Percentiles rank a stretch among this genome's conserved stretches.
Evolutionary conservation across 2,329 filamentous ascomycete species (phyloP).

Genomic region (Fusarium phyllophilum): DNA sequence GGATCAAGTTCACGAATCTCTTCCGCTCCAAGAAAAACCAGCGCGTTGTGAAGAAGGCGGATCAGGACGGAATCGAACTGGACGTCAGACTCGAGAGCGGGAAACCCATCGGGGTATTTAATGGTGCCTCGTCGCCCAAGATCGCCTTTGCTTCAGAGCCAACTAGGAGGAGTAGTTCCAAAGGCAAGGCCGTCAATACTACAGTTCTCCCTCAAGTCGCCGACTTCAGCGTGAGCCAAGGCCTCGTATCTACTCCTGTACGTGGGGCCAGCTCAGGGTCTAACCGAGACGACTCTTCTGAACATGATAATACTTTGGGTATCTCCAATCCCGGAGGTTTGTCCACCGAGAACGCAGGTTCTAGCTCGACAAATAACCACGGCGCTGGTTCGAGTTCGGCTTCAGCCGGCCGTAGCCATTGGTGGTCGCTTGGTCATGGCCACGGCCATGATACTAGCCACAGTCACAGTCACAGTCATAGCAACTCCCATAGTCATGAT

Average conservation of each 20-base stretch:
- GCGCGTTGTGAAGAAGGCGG: not conserved
- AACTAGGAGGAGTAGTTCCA: not conserved
- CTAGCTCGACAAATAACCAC: not conserved
- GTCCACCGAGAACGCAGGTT: not conserved
- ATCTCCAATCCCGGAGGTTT: not conserved
- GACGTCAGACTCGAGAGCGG: not conserved
- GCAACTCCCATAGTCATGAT: not conserved
- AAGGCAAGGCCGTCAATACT: not conserved
- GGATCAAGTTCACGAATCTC: conserved; percentile 16
- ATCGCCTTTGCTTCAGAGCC: not conserved
- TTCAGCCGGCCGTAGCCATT: not conserved
- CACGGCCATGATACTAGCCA: not conserved
- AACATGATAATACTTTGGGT: not conserved
- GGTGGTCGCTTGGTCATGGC: not conserved
- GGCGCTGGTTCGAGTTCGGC: not conserved
- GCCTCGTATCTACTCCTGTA: not conserved
- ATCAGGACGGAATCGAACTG: not conserved
- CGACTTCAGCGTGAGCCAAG: not conserved
- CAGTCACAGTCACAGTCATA: not conserved
- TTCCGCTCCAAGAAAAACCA: conserved; percentile 27
- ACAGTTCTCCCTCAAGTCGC: not conserved
- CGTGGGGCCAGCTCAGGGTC: not conserved
- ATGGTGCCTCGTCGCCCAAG: not conserved
- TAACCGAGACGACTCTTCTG: not conserved
- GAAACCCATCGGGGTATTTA: conserved; percentile 6